Evolutionary conservation across 139 green algal species (phyloP).

Genomic region (Pleodorina starrii): DNA sequence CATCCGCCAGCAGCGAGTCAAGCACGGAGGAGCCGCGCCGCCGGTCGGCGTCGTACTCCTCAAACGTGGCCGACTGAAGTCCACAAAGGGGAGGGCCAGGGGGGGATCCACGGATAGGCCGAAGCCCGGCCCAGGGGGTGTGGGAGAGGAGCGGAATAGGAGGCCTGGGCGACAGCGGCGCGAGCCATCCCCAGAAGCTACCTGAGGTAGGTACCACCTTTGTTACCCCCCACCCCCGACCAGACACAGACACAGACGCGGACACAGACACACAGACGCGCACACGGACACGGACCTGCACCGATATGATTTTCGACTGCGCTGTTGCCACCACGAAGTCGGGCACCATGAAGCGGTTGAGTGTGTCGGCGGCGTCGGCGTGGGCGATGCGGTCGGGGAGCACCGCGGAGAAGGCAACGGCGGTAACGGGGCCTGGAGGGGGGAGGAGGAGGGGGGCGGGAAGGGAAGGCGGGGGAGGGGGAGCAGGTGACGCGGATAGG

Average conservation of each 20-base stretch:
- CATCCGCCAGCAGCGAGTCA: conserved; percentile 51
- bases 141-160: too few relatives aligned
- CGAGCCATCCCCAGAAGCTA: too few relatives aligned
- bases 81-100: too few relatives aligned
- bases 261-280: too few relatives aligned
- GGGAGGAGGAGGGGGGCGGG: background rate
- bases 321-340: conserved; percentile 76
- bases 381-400: conserved; percentile 43
- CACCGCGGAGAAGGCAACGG: conserved; percentile 70
- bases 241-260: too few relatives aligned
- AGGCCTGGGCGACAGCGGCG: too few relatives aligned
- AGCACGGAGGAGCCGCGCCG: conserved; percentile 47
- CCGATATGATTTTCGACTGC: conserved; percentile 18
- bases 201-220: too few relatives aligned
- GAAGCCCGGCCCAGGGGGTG: too few relatives aligned
- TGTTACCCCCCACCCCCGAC: too few relatives aligned
- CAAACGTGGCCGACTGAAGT: conserved; percentile 57
- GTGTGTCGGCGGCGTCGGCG: conserved; percentile 58
- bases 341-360: conserved; percentile 66
- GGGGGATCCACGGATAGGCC: too few relatives aligned
- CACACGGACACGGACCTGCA: too few relatives aligned
- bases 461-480: background rate
- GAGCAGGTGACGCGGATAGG: too few relatives aligned
- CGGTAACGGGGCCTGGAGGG: conserved; percentile 59
- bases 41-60: conserved; percentile 60